Evolutionary conservation across 495 filamentous ascomycete species (phyloP).

Genomic region (Lineolata rhizophorae): DNA sequence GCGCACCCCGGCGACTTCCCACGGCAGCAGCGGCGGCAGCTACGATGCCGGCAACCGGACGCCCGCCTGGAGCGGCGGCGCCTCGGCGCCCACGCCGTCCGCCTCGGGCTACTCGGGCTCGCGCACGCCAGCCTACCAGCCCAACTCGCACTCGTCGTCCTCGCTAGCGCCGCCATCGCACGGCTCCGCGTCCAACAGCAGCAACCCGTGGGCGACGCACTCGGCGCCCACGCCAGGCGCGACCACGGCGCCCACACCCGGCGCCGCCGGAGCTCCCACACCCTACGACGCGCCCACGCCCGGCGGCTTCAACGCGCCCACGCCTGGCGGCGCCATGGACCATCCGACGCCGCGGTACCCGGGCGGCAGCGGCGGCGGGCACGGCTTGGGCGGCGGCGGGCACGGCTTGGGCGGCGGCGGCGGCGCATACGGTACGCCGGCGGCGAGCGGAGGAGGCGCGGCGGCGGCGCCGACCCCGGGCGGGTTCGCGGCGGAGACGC

Average conservation of each 20-base stretch:
- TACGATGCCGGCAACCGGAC: too few relatives aligned
- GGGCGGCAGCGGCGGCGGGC: slow-evolving; percentile 15
- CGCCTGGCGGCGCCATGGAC: neutral
- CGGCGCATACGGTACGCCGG: slow-evolving; percentile 17
- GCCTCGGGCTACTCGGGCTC: slow-evolving; percentile 2
- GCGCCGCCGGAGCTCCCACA: slow-evolving; percentile 35
- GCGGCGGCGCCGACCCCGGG: slow-evolving; percentile 26
- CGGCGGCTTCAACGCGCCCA: neutral
- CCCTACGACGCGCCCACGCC: slow-evolving; percentile 16
- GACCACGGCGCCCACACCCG: slow-evolving; percentile 38
- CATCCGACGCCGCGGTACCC: slow-evolving; percentile 4
- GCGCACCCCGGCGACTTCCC: slow-evolving; percentile 27
- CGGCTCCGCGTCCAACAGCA: too few relatives aligned
- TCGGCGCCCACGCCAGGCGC: slow-evolving; percentile 36
- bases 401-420: slow-evolving; percentile 37
- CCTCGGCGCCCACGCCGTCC: slow-evolving; percentile 52
- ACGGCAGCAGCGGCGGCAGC: too few relatives aligned
- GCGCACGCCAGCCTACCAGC: slow-evolving; percentile 26
- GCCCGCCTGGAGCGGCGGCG: too few relatives aligned
- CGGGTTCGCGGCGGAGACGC: slow-evolving; percentile 45
- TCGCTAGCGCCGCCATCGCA: slow-evolving; percentile 21
- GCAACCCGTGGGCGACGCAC: slow-evolving; percentile 40
- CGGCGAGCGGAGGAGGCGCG: slow-evolving; percentile 23
- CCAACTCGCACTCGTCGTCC: slow-evolving; percentile 26
- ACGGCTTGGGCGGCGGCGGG: slow-evolving; percentile 62